Base-by-base conservation (phyloP, 2,329 filamentous ascomycete genomes). In the Calonectria crousiana region DNA sequence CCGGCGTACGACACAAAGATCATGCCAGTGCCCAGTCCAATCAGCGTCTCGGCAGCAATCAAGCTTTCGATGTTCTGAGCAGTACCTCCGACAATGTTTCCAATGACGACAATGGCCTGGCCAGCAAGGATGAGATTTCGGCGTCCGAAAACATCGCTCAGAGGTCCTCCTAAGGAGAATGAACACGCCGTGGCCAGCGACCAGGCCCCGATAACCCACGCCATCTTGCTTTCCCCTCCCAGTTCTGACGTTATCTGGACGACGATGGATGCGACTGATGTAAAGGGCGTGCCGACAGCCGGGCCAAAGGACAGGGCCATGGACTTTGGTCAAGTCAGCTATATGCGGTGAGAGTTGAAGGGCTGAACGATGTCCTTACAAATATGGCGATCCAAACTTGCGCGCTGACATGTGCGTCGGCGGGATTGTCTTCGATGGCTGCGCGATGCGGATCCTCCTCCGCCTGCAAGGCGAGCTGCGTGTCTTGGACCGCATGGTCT, bases 321-420 rank as follows among this genome's bases (percentile, higher is more conserved):
- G 3, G 56, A 60, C 56, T 60, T 6, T 8, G 20, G 18, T 38
- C 56, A 28, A 18, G 34, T 60, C 41, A 60, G 56, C 23, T 11
- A 5, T 6, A 18, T 16, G 6, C 4, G 23, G 28, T 6, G 3
- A 32, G 8, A 6, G 6, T 41, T 23, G 18, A 23, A 11, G 6
- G 6, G 4, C n/a, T n/a, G n/a, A n/a, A n/a, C n/a, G n/a, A 11
- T n/a, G n/a, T 41, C n/a, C 56, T 41, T 41, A 60, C 56, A 41
- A 60, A 60, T n/a, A 60, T 60, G 34, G 56, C 56, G 23, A 60
- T 60, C 56, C 56, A 60, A 26, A 60, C 56, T 20, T n/a, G 56
- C 28, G 34, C 13, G 34, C 56, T 32, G 11, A 60, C 56, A 10
- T 60, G 3, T 10, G 56, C 56, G 18, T 60, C 56, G 11, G 34